phyloP scores from a whole-genome alignment of 1,284 basidiomycete species.

The Xerocomus nothofagi region DNA sequence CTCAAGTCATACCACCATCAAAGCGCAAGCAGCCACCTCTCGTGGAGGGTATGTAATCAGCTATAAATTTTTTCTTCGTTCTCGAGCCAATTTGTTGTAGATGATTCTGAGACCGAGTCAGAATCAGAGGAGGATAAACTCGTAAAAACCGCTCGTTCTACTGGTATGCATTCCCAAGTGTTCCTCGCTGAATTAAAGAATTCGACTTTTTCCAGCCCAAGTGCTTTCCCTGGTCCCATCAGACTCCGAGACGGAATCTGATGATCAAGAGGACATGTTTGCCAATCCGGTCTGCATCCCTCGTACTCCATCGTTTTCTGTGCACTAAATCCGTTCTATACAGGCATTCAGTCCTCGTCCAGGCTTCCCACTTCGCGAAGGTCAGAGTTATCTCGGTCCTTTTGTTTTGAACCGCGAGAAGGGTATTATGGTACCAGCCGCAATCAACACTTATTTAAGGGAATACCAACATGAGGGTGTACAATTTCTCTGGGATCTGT shows the following conservation, averaged over 20 bases:
- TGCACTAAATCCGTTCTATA: constrained; percentile 1
- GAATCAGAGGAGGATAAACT: constrained; percentile 40
- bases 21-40: constrained; percentile 21
- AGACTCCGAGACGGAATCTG: constrained; percentile 46
- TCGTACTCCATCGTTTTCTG: neutral
- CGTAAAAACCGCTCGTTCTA: constrained; percentile 7
- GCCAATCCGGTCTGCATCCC: constrained; percentile 23
- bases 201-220: neutral
- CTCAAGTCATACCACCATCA: constrained; percentile 3
- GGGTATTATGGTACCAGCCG: constrained; percentile 59
- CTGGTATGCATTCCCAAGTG: constrained; percentile 2
- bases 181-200: neutral
- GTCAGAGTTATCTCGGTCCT: constrained; percentile 43
- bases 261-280: constrained; percentile 42
- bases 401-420: constrained; percentile 48
- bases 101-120: constrained; percentile 44
- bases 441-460: constrained; percentile 79
- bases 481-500: constrained; percentile 71
- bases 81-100: constrained; percentile 5
- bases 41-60: constrained; percentile 17
- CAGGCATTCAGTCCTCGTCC: constrained; percentile 50
- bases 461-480: constrained; percentile 85
- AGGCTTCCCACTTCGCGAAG: constrained; percentile 48
- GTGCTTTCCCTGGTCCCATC: constrained; percentile 13
- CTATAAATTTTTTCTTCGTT: neutral